Percentiles rank a stretch among this genome's conserved stretches.
Conservation (phyloP, 2,329 filamentous ascomycete genomes). For the Diaporthe sp. region DNA sequence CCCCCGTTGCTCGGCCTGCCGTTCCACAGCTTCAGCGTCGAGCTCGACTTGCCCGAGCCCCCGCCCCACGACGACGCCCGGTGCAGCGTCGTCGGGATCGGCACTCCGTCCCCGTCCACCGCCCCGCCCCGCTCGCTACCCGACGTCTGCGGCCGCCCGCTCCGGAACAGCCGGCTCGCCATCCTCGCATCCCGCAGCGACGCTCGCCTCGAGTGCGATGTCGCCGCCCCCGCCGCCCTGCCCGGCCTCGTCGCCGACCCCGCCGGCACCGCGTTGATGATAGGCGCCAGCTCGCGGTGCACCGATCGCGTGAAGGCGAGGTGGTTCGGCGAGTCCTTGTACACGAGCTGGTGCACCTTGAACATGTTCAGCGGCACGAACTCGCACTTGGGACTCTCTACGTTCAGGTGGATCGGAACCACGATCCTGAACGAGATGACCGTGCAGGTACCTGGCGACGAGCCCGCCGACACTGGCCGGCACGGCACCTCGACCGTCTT, state of each 20-base stretch:
- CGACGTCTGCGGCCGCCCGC: slow-evolving; percentile 29
- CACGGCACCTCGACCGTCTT: slow-evolving; percentile 56
- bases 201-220: slow-evolving; percentile 28
- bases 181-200: slow-evolving; percentile 23
- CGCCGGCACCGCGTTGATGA: slow-evolving; percentile 50
- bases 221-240: slow-evolving; percentile 31
- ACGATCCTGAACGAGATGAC: slow-evolving; percentile 59
- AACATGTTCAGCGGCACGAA: slow-evolving; percentile 64
- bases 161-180: slow-evolving; percentile 23
- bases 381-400: slow-evolving; percentile 54
- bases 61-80: slow-evolving; percentile 38
- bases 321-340: slow-evolving; percentile 63
- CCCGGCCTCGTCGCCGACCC: slow-evolving; percentile 35
- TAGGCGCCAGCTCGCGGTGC: slow-evolving; percentile 68
- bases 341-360: slow-evolving; percentile 65
- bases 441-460: slow-evolving; percentile 39
- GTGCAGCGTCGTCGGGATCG: slow-evolving; percentile 41
- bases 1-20: slow-evolving; percentile 36
- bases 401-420: slow-evolving; percentile 57
- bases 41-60: slow-evolving; percentile 44
- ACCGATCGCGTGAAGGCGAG: slow-evolving; percentile 69
- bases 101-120: slow-evolving; percentile 44
- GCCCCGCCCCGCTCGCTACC: slow-evolving; percentile 33
- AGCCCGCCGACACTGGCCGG: slow-evolving; percentile 39
- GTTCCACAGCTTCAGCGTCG: slow-evolving; percentile 47